Conservation (phyloP, 2,329 filamentous ascomycete genomes). For the Claviceps capensis region DNA sequence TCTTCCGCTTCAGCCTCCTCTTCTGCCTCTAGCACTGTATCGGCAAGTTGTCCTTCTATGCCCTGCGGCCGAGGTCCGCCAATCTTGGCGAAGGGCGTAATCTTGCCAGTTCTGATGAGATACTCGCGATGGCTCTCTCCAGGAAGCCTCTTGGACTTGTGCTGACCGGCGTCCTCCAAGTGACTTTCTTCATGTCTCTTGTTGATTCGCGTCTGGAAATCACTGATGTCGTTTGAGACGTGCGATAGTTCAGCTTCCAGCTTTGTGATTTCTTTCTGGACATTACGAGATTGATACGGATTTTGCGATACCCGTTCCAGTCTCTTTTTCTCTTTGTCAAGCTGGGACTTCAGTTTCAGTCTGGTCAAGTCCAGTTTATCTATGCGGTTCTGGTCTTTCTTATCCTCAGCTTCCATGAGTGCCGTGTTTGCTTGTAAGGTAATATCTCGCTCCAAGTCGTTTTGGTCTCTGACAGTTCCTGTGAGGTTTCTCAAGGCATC, state of each 20-base stretch:
- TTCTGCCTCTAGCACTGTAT: conserved; percentile 71
- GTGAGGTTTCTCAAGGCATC: conserved; percentile 48
- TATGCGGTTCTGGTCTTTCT: conserved; percentile 48
- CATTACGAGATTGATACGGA: conserved; percentile 38
- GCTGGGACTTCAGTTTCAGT: conserved; percentile 49
- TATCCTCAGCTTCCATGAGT: conserved; percentile 48
- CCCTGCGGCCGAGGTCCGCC: conserved; percentile 47
- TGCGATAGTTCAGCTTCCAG: conserved; percentile 50
- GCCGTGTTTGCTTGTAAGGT: conserved; percentile 45
- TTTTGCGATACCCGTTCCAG: conserved; percentile 30
- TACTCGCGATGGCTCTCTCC: conserved; percentile 80
- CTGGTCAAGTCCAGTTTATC: conserved; percentile 40
- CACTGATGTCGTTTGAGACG: conserved; percentile 58
- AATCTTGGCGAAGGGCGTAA: conserved; percentile 84
- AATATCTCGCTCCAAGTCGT: conserved; percentile 84
- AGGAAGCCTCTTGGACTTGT: conserved; percentile 47
- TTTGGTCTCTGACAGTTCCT: conserved; percentile 65
- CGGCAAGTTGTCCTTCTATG: conserved; percentile 55
- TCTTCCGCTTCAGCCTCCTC: conserved; percentile 42
- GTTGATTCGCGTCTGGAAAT: conserved; percentile 71
- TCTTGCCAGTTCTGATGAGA: conserved; percentile 90
- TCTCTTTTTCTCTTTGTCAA: conserved; percentile 38
- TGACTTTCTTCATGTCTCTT: conserved; percentile 49
- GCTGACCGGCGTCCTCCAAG: conserved; percentile 26
- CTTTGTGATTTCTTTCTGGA: conserved; percentile 52